phyloP scores from a whole-genome alignment of 129 eudicot species.

The Heracleum sosnowskyi region DNA sequence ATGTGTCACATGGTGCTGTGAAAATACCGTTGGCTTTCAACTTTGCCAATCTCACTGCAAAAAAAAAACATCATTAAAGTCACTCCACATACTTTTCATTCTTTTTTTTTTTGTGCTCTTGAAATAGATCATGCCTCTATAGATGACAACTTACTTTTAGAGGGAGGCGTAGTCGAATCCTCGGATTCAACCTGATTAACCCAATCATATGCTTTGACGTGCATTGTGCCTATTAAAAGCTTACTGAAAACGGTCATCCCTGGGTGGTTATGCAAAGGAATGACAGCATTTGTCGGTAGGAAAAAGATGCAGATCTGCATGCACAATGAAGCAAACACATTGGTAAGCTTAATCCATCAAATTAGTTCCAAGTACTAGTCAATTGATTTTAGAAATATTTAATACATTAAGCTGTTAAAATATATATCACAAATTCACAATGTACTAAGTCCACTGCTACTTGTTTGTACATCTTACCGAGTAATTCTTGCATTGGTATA shows the following conservation, averaged over 20 bases:
- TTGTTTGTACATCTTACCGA: constrained; percentile 34
- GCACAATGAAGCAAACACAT: neutral
- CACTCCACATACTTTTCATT: neutral
- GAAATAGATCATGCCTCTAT: neutral
- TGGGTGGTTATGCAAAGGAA: constrained; percentile 94
- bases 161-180: constrained; percentile 16
- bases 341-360: neutral
- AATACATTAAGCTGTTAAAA: no score
- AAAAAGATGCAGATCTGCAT: constrained; percentile 75
- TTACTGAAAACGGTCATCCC: constrained; percentile 91
- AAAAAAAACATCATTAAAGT: neutral
- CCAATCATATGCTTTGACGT: constrained; percentile 83
- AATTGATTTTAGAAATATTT: no score
- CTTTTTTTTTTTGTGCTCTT: neutral
- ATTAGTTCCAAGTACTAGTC: neutral
- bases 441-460: neutral
- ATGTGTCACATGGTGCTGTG: constrained; percentile 69
- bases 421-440: no score
- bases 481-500: constrained; percentile 50
- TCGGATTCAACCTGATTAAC: constrained; percentile 28
- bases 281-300: constrained; percentile 59
- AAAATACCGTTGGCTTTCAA: constrained; percentile 39
- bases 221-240: constrained; percentile 75
- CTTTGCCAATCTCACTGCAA: constrained; percentile 59
- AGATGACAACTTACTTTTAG: constrained; percentile 38